Percentiles rank a stretch among this genome's conserved stretches.
Conservation (phyloP, 805 yeast genomes). For the Maudiozyma barnettii region DNA sequence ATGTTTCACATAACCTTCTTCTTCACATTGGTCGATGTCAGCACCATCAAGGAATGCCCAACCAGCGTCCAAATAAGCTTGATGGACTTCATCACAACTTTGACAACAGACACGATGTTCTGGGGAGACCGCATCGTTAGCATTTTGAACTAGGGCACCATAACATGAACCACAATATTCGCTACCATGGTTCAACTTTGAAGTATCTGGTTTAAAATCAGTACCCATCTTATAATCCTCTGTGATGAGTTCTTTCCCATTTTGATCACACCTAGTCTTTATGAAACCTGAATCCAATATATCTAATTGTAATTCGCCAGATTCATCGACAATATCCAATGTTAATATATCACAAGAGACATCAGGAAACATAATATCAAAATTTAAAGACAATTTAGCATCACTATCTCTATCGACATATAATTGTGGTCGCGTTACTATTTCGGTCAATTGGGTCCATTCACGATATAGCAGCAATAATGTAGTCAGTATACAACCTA, state of each 20-base stretch:
- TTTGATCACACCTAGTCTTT: slow-evolving; percentile 45
- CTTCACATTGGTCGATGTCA: slow-evolving; percentile 82
- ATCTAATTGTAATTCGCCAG: slow-evolving; percentile 78
- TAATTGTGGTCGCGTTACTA: slow-evolving; percentile 69
- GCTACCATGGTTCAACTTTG: slow-evolving; percentile 3
- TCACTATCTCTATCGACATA: slow-evolving; percentile 80
- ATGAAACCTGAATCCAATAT: slow-evolving; percentile 60
- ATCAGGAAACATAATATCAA: slow-evolving; percentile 76
- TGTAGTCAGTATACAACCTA: slow-evolving; percentile 55
- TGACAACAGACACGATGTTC: slow-evolving; percentile 63
- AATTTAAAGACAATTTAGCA: slow-evolving; percentile 61
- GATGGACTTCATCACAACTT: slow-evolving; percentile 69
- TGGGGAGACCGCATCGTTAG: slow-evolving; percentile 31
- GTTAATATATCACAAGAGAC: slow-evolving; percentile 78
- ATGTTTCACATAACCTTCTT: slow-evolving; percentile 69
- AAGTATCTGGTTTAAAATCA: slow-evolving; percentile 25
- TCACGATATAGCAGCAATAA: slow-evolving; percentile 59
- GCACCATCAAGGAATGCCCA: slow-evolving; percentile 92
- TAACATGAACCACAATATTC: slow-evolving; percentile 82
- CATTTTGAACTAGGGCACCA: slow-evolving; percentile 61
- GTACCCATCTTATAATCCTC: slow-evolving; percentile 36
- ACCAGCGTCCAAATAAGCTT: slow-evolving; percentile 63
- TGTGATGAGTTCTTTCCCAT: slow-evolving; percentile 41
- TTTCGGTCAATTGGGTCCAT: slow-evolving; percentile 60
- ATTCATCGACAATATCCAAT: slow-evolving; percentile 79